Evolutionary conservation across 495 filamentous ascomycete species (phyloP).

Genomic region (Pyronema domesticum): DNA sequence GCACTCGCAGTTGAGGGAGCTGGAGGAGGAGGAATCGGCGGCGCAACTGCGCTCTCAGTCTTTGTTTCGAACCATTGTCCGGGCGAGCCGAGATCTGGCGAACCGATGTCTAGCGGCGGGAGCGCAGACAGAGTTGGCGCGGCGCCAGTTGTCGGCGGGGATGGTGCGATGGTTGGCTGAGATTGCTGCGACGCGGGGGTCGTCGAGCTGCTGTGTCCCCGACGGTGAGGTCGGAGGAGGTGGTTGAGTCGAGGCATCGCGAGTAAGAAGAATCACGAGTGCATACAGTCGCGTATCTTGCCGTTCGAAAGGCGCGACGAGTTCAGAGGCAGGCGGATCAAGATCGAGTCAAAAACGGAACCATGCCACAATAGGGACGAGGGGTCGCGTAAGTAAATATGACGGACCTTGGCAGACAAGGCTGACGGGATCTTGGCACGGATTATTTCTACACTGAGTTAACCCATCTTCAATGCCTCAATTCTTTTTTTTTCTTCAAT

Average conservation of each 20-base stretch:
- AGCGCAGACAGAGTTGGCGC: conserved; percentile 6
- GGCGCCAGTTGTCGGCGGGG: not conserved
- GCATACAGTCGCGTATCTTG: no score
- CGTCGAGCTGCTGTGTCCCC: not conserved
- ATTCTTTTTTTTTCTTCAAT: no score
- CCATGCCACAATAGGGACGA: no score
- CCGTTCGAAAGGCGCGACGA: no score
- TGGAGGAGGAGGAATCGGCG: not conserved
- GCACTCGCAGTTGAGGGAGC: conserved; percentile 35
- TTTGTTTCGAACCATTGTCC: conserved; percentile 13
- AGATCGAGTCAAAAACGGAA: no score
- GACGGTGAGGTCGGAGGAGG: conserved; percentile 1
- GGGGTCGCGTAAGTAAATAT: no score
- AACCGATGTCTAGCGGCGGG: conserved; percentile 12
- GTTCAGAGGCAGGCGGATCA: no score
- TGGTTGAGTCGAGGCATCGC: conserved; percentile 1
- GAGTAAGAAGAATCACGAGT: no score
- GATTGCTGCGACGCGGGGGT: not conserved
- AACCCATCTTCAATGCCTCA: no score
- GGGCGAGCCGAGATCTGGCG: conserved; percentile 14
- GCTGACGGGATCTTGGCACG: no score
- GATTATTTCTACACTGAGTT: no score
- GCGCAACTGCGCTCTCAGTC: not conserved
- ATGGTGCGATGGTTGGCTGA: not conserved
- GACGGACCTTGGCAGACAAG: no score